Evolutionary conservation across 2,329 filamentous ascomycete species (phyloP).

Genomic region (Diaporthe sp.): DNA sequence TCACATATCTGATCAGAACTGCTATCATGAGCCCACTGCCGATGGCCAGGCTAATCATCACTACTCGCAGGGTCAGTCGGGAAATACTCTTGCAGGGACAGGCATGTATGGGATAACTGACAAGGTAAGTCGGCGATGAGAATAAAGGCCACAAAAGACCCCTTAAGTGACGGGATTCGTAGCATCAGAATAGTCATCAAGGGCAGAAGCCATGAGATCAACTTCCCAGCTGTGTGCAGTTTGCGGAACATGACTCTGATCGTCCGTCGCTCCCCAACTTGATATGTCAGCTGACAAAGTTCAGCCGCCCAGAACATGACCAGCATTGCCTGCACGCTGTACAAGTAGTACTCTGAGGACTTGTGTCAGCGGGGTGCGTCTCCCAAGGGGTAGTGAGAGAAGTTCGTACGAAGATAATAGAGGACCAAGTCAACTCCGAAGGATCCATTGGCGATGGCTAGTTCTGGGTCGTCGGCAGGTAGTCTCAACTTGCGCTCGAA

Average conservation of each 20-base stretch:
- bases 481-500: slow-evolving; percentile 42
- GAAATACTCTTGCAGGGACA: fast-evolving
- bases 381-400: neutral
- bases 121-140: slow-evolving; percentile 45
- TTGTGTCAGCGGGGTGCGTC: neutral
- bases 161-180: slow-evolving; percentile 40
- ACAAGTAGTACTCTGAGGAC: slow-evolving; percentile 45
- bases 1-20: slow-evolving; percentile 45
- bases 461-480: slow-evolving; percentile 43
- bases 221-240: slow-evolving; percentile 45
- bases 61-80: slow-evolving; percentile 33
- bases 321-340: slow-evolving; percentile 46
- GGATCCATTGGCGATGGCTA: slow-evolving; percentile 46
- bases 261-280: slow-evolving; percentile 44
- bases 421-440: slow-evolving; percentile 46
- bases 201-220: slow-evolving; percentile 44
- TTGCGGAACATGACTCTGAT: slow-evolving; percentile 41
- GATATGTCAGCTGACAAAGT: slow-evolving; percentile 33
- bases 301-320: slow-evolving; percentile 45
- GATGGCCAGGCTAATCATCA: slow-evolving; percentile 46
- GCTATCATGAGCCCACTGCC: slow-evolving; percentile 46
- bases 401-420: slow-evolving; percentile 46
- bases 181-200: slow-evolving; percentile 43
- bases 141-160: slow-evolving; percentile 40
- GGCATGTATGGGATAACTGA: slow-evolving; percentile 38